Percentiles rank a stretch among this genome's conserved stretches.
Conservation (phyloP, 495 filamentous ascomycete species). For the Aspergillus avenaceus region DNA sequence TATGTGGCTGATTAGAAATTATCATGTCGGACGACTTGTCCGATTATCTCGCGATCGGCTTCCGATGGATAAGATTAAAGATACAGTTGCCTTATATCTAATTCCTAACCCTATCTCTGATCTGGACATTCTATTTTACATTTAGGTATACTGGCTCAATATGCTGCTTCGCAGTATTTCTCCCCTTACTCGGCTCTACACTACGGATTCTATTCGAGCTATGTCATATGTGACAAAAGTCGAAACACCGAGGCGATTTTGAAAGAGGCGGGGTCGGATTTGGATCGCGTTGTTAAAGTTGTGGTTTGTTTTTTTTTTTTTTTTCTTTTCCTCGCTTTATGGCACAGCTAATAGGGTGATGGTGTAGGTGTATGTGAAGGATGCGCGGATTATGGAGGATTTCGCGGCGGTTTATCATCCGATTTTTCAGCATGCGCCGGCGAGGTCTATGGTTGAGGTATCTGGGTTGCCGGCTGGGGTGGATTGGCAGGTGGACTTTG, state of each 20-base stretch:
- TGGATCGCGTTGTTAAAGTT: constrained; percentile 13
- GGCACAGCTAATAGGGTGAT: neutral
- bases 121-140: no score
- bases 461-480: constrained; percentile 14
- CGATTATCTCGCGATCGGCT: no score
- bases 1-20: no score
- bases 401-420: constrained; percentile 13
- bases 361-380: constrained; percentile 14
- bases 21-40: no score
- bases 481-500: constrained; percentile 16
- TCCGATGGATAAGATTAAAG: no score
- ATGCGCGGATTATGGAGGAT: constrained; percentile 12
- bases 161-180: neutral
- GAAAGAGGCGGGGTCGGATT: constrained; percentile 9
- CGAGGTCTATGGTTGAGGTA: constrained; percentile 18
- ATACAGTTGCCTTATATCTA: no score
- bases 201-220: no score
- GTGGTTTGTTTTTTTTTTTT: constrained; percentile 11
- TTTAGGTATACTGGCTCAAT: no score
- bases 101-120: no score
- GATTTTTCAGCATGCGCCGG: constrained; percentile 12
- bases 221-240: constrained; percentile 6
- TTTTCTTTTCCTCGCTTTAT: no score
- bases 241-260: constrained; percentile 14
- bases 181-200: no score